A percentile compares a stretch with the other conserved stretches of the same genome.
Evolutionary conservation across 106 monocot genomes (phyloP).

Genomic region (Platanthera zijinensis): DNA sequence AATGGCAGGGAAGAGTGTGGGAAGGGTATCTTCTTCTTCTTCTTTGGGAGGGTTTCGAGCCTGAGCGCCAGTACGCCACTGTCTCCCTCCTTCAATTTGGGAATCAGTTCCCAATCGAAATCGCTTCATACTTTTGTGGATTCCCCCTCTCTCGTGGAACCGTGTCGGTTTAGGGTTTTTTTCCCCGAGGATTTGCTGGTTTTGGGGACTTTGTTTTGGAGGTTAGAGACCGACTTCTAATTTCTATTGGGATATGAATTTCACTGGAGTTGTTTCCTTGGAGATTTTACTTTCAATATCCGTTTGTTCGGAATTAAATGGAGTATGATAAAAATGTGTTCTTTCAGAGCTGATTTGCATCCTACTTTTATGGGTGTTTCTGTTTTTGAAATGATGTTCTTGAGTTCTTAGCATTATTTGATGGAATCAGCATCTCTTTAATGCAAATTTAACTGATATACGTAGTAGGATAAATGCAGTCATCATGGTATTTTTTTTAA

Average conservation of each 20-base stretch:
- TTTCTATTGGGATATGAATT: not conserved
- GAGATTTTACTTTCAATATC: too few species aligned
- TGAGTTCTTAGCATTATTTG: not conserved
- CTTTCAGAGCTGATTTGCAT: not conserved
- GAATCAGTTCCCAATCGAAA: not conserved
- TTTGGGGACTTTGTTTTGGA: not conserved
- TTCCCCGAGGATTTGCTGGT: not conserved
- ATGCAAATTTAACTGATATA: not conserved
- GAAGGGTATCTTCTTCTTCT: not conserved
- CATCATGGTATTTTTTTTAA: not conserved
- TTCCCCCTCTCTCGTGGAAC: too few species aligned
- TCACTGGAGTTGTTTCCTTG: not conserved
- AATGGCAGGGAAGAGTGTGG: not conserved
- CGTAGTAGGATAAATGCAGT: not conserved
- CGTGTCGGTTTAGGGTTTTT: not conserved
- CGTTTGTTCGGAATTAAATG: not conserved
- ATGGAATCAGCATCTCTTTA: not conserved
- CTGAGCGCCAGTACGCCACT: not conserved
- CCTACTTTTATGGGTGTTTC: not conserved
- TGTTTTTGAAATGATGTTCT: not conserved
- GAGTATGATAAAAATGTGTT: not conserved
- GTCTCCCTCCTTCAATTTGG: not conserved
- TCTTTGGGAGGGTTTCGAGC: not conserved
- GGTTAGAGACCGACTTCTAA: not conserved
- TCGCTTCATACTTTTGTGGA: not conserved